These are phyloP conservation scores for Syzygium aromaticum DNA, from an alignment of 345 rosid genomes.

Conservation along the genomic window DNA sequence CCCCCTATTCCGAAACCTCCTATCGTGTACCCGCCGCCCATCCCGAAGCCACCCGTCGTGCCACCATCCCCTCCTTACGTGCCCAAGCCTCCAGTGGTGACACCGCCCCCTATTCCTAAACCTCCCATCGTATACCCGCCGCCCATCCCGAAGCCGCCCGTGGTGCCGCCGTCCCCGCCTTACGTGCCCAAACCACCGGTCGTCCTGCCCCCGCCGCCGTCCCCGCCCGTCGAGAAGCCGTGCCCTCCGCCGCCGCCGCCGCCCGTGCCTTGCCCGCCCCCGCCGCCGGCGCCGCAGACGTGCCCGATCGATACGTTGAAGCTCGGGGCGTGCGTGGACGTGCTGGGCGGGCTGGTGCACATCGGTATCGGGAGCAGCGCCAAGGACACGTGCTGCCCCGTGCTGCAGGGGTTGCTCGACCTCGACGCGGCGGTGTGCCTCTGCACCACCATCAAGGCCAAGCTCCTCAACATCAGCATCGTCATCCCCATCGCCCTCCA, in stretches of 20 bases:
- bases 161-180: neutral
- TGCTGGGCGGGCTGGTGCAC: conserved; percentile 72
- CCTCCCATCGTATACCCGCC: conserved; percentile 20
- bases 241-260: conserved; percentile 16
- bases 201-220: conserved; percentile 20
- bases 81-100: conserved; percentile 7
- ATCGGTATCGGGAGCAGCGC: conserved; percentile 67
- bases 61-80: neutral
- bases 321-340: conserved; percentile 84
- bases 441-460: conserved; percentile 70
- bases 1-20: neutral
- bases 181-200: neutral
- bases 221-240: conserved; percentile 12
- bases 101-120: conserved; percentile 10
- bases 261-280: conserved; percentile 12
- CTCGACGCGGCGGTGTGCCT: conserved; percentile 91
- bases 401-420: conserved; percentile 60
- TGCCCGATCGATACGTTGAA: conserved; percentile 71
- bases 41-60: conserved; percentile 11
- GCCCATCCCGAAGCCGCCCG: conserved; percentile 8
- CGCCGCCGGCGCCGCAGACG: conserved; percentile 35
- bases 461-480: conserved; percentile 66
- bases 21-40: conserved; percentile 1
- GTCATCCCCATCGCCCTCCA: conserved; percentile 78
- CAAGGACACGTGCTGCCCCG: conserved; percentile 74